Percentiles rank a stretch among this genome's conserved stretches.
Evolutionary conservation across 257 asterid species (phyloP).

Genomic region (Gynochthodes officinalis): DNA sequence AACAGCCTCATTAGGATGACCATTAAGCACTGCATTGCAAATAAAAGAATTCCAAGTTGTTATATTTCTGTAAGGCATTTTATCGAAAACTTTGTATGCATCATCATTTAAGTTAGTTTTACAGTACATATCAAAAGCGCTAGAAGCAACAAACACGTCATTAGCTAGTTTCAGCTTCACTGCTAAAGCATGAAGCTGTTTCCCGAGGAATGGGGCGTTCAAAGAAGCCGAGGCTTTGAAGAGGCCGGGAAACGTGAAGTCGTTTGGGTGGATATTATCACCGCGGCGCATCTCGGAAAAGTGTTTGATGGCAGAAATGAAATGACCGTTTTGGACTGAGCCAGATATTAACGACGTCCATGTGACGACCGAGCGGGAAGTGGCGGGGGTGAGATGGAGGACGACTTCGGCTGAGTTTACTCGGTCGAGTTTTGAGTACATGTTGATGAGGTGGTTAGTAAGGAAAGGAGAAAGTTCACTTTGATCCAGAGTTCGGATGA

Average conservation of each 20-base stretch:
- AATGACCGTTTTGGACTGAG: slow-evolving; percentile 70
- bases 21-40: slow-evolving; percentile 58
- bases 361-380: slow-evolving; percentile 80
- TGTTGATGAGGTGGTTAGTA: slow-evolving; percentile 72
- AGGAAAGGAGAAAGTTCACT: slow-evolving; percentile 52
- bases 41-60: slow-evolving; percentile 87
- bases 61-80: slow-evolving; percentile 64
- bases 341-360: slow-evolving; percentile 90
- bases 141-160: slow-evolving; percentile 76
- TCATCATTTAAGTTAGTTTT: slow-evolving; percentile 37
- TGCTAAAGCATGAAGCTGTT: slow-evolving; percentile 66
- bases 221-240: slow-evolving; percentile 68
- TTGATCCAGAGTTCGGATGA: slow-evolving; percentile 37
- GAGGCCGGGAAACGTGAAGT: slow-evolving; percentile 82
- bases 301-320: slow-evolving; percentile 41
- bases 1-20: slow-evolving; percentile 45
- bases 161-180: slow-evolving; percentile 37
- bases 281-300: slow-evolving; percentile 54
- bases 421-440: slow-evolving; percentile 84
- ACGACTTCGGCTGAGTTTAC: slow-evolving; percentile 48
- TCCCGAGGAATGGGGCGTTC: slow-evolving; percentile 43
- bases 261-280: slow-evolving; percentile 65
- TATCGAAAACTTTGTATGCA: slow-evolving; percentile 65
- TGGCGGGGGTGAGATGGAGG: slow-evolving; percentile 47
- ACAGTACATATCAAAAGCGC: slow-evolving; percentile 76